Evolutionary conservation across 2,329 filamentous ascomycete species (phyloP).

Genomic region (Pseudohalonectria lignicola): DNA sequence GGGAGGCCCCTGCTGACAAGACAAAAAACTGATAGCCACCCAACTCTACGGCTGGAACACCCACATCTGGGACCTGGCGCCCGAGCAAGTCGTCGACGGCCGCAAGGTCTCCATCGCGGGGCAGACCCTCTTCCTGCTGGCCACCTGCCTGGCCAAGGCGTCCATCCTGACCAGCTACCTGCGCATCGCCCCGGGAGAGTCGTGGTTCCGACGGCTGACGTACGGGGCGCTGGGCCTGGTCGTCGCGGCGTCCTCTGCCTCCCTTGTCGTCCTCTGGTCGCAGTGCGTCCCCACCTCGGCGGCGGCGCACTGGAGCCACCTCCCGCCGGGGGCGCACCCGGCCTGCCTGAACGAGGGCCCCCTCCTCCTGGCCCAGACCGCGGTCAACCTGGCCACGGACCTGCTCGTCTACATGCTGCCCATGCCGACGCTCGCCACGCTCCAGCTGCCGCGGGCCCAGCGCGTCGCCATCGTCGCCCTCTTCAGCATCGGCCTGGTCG

Average conservation of each 20-base stretch:
- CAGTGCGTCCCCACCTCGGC: no score
- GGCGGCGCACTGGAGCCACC: no score
- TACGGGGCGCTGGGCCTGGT: conserved; percentile 16
- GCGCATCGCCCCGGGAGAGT: conserved; percentile 21
- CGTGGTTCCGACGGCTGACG: conserved; percentile 21
- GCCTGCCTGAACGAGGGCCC: conserved; percentile 19
- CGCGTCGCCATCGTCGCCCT: conserved; percentile 22
- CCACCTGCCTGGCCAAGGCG: conserved; percentile 28
- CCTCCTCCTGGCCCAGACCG: conserved; percentile 18
- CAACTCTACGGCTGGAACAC: conserved; percentile 1
- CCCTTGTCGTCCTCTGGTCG: conserved; percentile 22
- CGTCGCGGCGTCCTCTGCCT: conserved; percentile 15
- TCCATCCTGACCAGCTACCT: conserved; percentile 29
- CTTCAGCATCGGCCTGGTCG: conserved; percentile 24
- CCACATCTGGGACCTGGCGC: conserved; percentile 2
- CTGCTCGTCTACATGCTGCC: conserved; percentile 24
- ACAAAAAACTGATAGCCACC: no score
- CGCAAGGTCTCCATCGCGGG: conserved; percentile 20
- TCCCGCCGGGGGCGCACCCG: no score
- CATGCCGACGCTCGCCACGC: conserved; percentile 19
- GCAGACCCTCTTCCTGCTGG: conserved; percentile 27
- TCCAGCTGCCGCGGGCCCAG: conserved; percentile 20
- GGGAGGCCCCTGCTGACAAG: no score
- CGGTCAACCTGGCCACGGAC: conserved; percentile 20
- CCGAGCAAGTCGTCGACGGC: background rate